Base-by-base conservation (phyloP, 2,329 filamentous ascomycete species). In the Arthrinium phaeospermum region DNA sequence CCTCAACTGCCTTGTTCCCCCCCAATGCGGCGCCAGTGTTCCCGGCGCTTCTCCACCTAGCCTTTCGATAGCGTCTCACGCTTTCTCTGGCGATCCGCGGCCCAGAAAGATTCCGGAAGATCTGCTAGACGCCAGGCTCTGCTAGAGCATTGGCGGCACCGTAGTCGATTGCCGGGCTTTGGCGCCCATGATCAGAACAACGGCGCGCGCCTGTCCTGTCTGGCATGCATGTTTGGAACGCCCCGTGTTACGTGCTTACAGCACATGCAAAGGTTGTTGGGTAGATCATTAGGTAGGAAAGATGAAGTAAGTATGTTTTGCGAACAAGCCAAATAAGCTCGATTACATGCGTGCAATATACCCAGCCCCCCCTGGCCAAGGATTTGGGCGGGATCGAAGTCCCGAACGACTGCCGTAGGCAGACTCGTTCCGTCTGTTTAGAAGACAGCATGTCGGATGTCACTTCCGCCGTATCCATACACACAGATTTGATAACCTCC, bases 111-210 rank as follows among this genome's bases (percentile, higher is more conserved):
- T 84, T 13, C 86, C 82, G 77, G 91, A 91, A 8, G 80, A 81
- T 0, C 78, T 44, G 37, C 72, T 70, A 0, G 37, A 41, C 10
- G 37, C 72, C 69, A 0, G 89, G 88, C 16, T 81, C 74, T 53
- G 84, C 81, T 0, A 92, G 81, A 0, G 88, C 86, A 73, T 87
- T 90, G 69, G 91, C 85, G 7, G 83, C 85, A 75, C 91, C 86
- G 47, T 85, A 86, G 3, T 91, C 91, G 27, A 27, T 92, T 85
- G n/a, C 90, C 90, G 0, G 86, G 90, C 75, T 90, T 90, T 91
- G 22, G 64, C 37, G 37, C 37, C 19, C 22, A 4, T 45, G 37
- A 27, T 24, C 37, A 67, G 37, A 67, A 45, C 22, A 22, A 27
- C 19, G 34, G 34, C 34, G 34, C 24, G 37, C 37, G 37, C 37